Evolutionary conservation across 2,329 filamentous ascomycete genomes (phyloP).

Genomic region (Trichoderma guizhouense): DNA sequence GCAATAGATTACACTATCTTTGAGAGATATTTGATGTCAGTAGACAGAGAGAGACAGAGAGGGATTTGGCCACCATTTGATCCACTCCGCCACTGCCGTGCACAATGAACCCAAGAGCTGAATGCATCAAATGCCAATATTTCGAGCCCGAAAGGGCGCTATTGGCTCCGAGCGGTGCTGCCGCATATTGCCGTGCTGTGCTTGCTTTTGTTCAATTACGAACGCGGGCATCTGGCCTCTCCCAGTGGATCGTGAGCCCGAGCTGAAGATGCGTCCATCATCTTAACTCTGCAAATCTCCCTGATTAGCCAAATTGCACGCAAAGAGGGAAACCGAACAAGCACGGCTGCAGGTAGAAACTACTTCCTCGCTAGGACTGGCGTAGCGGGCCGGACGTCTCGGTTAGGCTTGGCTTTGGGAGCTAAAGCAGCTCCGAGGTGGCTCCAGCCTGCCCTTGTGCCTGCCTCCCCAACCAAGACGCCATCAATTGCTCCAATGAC

Average conservation of each 20-base stretch:
- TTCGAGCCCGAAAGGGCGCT: not conserved
- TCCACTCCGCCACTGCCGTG: not conserved
- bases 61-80: not conserved
- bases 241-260: slow-evolving; percentile 4
- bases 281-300: not conserved
- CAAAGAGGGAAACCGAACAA: not conserved
- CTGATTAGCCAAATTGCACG: slow-evolving; percentile 13
- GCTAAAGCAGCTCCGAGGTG: slow-evolving; percentile 12
- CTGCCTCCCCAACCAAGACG: slow-evolving; percentile 2
- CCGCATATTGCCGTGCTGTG: not conserved
- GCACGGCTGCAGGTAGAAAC: not conserved
- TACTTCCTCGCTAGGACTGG: slow-evolving; percentile 17
- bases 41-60: not conserved
- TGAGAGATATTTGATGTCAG: not conserved
- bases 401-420: slow-evolving; percentile 15
- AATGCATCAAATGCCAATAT: not conserved
- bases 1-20: not conserved
- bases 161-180: not conserved
- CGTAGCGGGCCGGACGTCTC: not conserved
- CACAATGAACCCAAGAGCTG: not conserved
- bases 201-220: not conserved
- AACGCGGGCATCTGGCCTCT: slow-evolving; percentile 8
- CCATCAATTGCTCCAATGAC: not conserved
- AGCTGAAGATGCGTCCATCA: slow-evolving; percentile 11
- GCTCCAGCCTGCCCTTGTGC: slow-evolving; percentile 10